Conservation (phyloP, 2,329 filamentous ascomycete genomes). For the Pyricularia pennisetigena region DNA sequence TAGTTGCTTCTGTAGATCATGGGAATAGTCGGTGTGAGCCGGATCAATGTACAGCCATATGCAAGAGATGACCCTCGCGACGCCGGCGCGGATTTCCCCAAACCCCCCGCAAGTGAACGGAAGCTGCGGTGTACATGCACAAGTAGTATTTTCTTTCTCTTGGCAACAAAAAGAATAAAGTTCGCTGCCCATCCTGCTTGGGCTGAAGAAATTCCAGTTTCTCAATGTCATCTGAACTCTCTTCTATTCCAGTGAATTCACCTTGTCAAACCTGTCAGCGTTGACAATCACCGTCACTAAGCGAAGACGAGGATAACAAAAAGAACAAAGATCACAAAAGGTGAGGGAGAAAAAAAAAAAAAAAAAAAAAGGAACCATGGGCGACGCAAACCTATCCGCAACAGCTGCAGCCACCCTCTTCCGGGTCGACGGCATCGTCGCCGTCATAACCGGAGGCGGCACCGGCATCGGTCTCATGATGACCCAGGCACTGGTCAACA, state of each 20-base stretch:
- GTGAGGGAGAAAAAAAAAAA: background rate
- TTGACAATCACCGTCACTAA: background rate
- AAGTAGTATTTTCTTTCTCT: too few relatives aligned
- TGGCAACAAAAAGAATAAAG: background rate
- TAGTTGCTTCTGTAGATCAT: background rate
- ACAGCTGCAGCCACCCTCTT: constrained; percentile 25
- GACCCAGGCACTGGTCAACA: constrained; percentile 35
- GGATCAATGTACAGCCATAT: background rate
- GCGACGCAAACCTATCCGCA: background rate
- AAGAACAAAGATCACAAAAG: background rate
- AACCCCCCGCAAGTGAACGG: background rate
- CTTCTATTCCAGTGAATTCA: background rate
- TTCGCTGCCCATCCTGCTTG: background rate
- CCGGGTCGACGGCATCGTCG: constrained; percentile 38
- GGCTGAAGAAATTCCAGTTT: background rate
- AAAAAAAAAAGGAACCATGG: background rate
- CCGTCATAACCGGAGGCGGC: constrained; percentile 45
- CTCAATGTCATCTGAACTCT: background rate
- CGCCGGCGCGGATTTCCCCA: background rate
- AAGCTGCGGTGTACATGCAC: too few relatives aligned
- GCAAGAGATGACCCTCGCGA: background rate
- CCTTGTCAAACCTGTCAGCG: background rate
- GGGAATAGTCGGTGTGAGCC: background rate
- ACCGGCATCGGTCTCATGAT: constrained; percentile 29
- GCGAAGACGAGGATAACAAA: too few relatives aligned